Base-by-base conservation (phyloP, 768 basidiomycete species). In the Phlegmacium glaucopus region DNA sequence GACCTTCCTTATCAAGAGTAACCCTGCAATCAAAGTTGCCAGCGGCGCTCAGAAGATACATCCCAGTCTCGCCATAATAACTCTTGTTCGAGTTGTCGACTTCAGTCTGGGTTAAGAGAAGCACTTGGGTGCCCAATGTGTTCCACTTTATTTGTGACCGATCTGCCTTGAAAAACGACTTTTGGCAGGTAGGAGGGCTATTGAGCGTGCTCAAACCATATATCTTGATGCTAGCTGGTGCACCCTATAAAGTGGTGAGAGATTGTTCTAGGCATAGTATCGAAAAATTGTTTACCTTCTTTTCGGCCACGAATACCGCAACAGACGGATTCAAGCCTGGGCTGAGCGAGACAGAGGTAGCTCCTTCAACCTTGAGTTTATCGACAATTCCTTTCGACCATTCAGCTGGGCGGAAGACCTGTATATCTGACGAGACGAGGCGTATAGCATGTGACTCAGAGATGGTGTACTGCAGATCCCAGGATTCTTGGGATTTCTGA, bases 11-110 rank as follows among this genome's bases (percentile, higher is more conserved):
- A 70, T 96, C 94, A 57, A 90, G 71, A 1, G 77, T 71, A 22
- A 98, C 88, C 25, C 92, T 77, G 61, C 90, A 92, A 62, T 97
- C 94, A 57, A 94, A 97, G 56, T 92, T 90, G 12, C 95, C 94
- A 8, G 91, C 87, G 13, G 93, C 83, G 53, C 86, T 93, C 52
- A 98, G 80, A 11, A 97, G 77, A 69, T 95, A 97, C 60, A 99
- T 72, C 44, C 91, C 90, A 2, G 94, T 96, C 73, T 98, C 95
- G 45, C 96, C 96, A 56, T 98, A 99, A 66, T 99, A 99, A 59
- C 87, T 94, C 79, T 90, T 96, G 67, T 95, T 95, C 39, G 90
- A 87, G 63, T 90, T 91, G 61, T 99, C 95, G 44, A 97, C 94
- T 59, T 99, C 96, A 4, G 94, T 95, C 61, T 94, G 92, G 0